These are phyloP conservation scores for Lactarius evosmus DNA, from an alignment of 768 basidiomycete genomes.

Conservation along the genomic window DNA sequence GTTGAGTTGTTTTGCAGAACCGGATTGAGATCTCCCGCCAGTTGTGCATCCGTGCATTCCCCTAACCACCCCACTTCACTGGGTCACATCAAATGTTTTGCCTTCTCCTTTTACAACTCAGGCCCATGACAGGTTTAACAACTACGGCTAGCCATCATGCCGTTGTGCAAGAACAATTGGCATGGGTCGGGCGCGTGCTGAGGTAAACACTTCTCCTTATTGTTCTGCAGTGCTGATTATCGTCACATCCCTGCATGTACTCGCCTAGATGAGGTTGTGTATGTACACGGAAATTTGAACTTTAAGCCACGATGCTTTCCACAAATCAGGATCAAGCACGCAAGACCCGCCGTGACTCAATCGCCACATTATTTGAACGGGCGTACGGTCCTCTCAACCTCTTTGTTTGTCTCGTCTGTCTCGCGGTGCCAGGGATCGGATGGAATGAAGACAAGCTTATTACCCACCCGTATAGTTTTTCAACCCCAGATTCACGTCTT, in stretches of 20 bases:
- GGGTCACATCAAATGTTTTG: constrained; percentile 19
- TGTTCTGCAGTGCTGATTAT: constrained; percentile 21
- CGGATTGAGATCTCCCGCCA: constrained; percentile 1
- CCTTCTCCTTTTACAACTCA: constrained; percentile 18
- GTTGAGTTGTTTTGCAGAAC: background rate
- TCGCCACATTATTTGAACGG: background rate
- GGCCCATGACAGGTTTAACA: constrained; percentile 10
- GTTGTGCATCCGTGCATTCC: background rate
- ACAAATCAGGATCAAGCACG: background rate
- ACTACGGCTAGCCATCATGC: constrained; percentile 13
- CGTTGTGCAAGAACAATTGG: constrained; percentile 25
- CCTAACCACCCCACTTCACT: background rate
- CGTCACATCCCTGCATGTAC: background rate
- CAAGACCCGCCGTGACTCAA: constrained; percentile 4
- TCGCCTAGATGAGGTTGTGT: background rate
- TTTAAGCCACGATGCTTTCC: background rate
- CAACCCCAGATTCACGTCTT: constrained; percentile 13
- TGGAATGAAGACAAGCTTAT: constrained; percentile 1
- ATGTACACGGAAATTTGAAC: constrained; percentile 1
- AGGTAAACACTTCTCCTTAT: constrained; percentile 27
- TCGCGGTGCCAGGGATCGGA: background rate
- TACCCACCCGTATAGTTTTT: constrained; percentile 3
- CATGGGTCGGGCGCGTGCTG: constrained; percentile 16
- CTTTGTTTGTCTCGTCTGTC: background rate
- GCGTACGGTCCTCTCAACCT: background rate